Conservation (phyloP, 2,329 filamentous ascomycete species). For the Thelonectria blattea region DNA sequence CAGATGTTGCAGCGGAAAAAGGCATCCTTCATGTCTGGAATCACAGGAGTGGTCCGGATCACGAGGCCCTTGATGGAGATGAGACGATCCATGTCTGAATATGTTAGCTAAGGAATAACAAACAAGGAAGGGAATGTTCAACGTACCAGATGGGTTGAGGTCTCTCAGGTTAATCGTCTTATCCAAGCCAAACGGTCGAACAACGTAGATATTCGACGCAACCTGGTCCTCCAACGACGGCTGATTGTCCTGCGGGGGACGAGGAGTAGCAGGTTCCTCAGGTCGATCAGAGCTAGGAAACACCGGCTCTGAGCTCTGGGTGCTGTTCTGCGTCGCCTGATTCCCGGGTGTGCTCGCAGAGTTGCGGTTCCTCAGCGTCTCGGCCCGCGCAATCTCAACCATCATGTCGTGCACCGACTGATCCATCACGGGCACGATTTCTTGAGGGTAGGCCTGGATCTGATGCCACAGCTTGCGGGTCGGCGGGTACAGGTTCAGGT, state of each 20-base stretch:
- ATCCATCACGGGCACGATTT: conserved; percentile 97
- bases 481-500: conserved; percentile 90
- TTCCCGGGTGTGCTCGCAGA: conserved; percentile 63
- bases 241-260: conserved; percentile 52
- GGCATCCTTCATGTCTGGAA: conserved; percentile 98
- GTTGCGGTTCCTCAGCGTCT: conserved; percentile 72
- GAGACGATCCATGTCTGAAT: conserved; percentile 87
- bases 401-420: conserved; percentile 91
- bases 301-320: conserved; percentile 74
- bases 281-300: conserved; percentile 80
- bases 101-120: conserved; percentile 21
- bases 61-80: conserved; percentile 95
- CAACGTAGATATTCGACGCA: conserved; percentile 79
- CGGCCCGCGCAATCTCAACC: conserved; percentile 83
- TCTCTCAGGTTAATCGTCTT: conserved; percentile 89
- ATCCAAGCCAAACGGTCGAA: conserved; percentile 88
- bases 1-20: conserved; percentile 97
- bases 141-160: conserved; percentile 80
- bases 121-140: background rate
- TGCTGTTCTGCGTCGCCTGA: conserved; percentile 51
- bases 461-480: conserved; percentile 97
- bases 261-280: conserved; percentile 51
- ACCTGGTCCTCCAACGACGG: conserved; percentile 80
- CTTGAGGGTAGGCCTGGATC: conserved; percentile 89
- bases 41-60: conserved; percentile 93